Evolutionary conservation across 1,284 basidiomycete genomes (phyloP), one percentile per base, ranked within the genome.

Genomic region (Tilletia indica): DNA sequence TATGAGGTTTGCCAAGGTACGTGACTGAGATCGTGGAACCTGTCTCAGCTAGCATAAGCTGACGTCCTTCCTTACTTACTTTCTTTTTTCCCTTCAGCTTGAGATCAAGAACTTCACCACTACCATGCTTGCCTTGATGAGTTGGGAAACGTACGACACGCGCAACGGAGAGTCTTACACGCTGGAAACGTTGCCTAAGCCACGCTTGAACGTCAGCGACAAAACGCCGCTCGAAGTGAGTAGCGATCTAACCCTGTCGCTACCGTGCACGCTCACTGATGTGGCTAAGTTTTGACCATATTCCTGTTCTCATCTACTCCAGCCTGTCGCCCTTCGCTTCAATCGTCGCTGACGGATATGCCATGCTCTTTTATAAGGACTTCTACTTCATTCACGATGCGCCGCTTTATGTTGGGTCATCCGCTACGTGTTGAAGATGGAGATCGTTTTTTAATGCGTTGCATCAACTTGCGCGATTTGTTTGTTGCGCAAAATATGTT

Each of bases 1-100:
- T 3, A 77, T 78, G 74, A 61, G 73, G 1, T 78, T 78, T 42
- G 76, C 77, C 21, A 77, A 78, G 63, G 47, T 48, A n/a, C 11
- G 47, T 48, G 11, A 11, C n/a, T 48, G 12, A 11, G 12, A 1
- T 48, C 47, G 47, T 2, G 47, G 11, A 11, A 11, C 47, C n/a
- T 48, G 12, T 12, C 47, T 48, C 47, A 48, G 12, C n/a, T n/a
- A 48, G 47, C 47, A 1, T 1, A 11, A n/a, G 47, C 47, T 48
- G 47, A 48, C 47, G 12, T 19, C 2, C 51, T 12, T 25, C 51
- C 51, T 54, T 25, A 31, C 25, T 31, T 1, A 31, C 21, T 54
- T 9, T 1, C 16, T 25, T 16, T 25, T 19, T 54, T 4, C 51
- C 11, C 51, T 19, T 54, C 51, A 64, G 61, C 54, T 77, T 36